phyloP scores from a whole-genome alignment of 768 basidiomycete genomes.

The Tricholoma furcatifolium region DNA sequence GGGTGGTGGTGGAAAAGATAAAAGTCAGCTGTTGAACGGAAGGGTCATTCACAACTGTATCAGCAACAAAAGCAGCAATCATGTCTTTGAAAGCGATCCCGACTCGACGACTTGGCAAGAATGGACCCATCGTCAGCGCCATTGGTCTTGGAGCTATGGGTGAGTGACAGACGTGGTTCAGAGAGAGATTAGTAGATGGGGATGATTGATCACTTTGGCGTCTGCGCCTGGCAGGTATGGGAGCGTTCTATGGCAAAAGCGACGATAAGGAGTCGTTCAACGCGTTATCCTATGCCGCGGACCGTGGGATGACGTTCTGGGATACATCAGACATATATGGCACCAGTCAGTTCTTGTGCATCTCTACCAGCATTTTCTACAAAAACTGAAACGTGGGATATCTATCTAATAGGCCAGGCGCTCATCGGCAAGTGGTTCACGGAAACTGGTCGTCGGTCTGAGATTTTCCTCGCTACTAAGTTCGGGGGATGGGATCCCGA shows the following conservation, averaged over 20 bases:
- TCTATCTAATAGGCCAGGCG: slow-evolving; percentile 1
- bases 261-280: not conserved
- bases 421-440: slow-evolving; percentile 37
- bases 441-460: slow-evolving; percentile 44
- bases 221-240: not conserved
- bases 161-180: slow-evolving; percentile 3
- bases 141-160: slow-evolving; percentile 27
- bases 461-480: slow-evolving; percentile 67
- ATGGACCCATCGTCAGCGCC: slow-evolving; percentile 25
- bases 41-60: no score
- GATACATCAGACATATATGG: slow-evolving; percentile 47
- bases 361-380: no score
- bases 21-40: no score
- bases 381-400: no score
- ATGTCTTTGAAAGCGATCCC: slow-evolving; percentile 11
- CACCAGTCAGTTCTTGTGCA: slow-evolving; percentile 23
- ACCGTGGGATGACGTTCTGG: slow-evolving; percentile 36
- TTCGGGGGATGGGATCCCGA: slow-evolving; percentile 9
- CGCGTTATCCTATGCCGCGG: slow-evolving; percentile 13
- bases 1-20: no score
- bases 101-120: slow-evolving; percentile 22
- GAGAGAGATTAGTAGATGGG: no score
- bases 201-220: no score
- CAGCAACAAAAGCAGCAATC: no score
- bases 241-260: not conserved